Base-by-base conservation (phyloP, 2,329 filamentous ascomycete genomes). In the Pleoardoris graminearum region DNA sequence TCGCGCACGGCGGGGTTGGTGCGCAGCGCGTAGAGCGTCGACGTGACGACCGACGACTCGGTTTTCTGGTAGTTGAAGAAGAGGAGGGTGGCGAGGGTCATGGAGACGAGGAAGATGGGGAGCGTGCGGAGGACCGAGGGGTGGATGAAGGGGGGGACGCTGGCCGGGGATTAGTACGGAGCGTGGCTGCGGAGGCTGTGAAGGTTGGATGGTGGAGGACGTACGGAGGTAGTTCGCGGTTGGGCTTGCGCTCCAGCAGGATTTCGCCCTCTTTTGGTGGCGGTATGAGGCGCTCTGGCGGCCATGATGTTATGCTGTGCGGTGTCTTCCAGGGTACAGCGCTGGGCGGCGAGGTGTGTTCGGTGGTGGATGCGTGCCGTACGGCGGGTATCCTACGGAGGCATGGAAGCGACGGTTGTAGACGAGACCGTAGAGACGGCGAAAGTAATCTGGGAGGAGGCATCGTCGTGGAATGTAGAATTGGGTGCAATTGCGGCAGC, bases 11-110 rank as follows among this genome's bases (percentile, higher is more conserved):
- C 77, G 2, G 83, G 77, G 51, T 88, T 91, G 2, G 90, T 95
- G 59, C 94, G 89, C 58, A 99, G 83, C 1, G 93, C 89, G 80
- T 97, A 99, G 23, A 99, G 83, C 4, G 91, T 94, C 50, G 89
- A 90, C 50, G 85, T 85, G n/a, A 97, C 76, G 14, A 80, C 89
- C 49, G 89, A 89, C 22, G 86, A 91, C n/a, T 89, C 91, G 51
- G 87, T 85, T 75, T 97, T 97, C 75, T 99, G 93, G 83, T 99
- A 97, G 82, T 99, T 99, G 88, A 99, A 97, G 75, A 99, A 97
- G 62, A 88, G 90, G 54, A 95, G 78, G 60, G 87, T 86, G 61
- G 87, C 88, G 50, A 82, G 80, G 43, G 84, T 82, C 63, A 96
- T 85, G 58, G 90, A 79, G 58, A 83, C 75, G 48, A 88, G 71